These are phyloP conservation scores for Gossypium trilobum DNA, from an alignment of 441 rosid species.

Conservation along the genomic window DNA sequence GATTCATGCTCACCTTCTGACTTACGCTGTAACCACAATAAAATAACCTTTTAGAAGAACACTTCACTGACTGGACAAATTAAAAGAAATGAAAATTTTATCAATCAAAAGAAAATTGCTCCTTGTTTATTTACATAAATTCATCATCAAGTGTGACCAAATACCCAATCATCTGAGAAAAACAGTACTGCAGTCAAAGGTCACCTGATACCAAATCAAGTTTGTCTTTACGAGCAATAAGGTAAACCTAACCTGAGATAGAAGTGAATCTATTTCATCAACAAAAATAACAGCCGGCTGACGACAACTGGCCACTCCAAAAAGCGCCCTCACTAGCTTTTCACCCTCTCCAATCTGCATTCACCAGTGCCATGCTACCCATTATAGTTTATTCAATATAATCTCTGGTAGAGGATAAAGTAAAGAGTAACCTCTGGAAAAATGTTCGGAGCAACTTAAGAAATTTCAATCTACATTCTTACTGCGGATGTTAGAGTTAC, in stretches of 20 bases:
- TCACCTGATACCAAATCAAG: background rate
- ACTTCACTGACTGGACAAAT: background rate
- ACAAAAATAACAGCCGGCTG: slow-evolving; percentile 98
- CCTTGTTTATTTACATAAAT: background rate
- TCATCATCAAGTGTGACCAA: background rate
- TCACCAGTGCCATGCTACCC: background rate
- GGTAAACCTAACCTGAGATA: slow-evolving; percentile 61
- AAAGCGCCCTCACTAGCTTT: slow-evolving; percentile 93
- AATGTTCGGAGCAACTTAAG: background rate
- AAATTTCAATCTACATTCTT: background rate
- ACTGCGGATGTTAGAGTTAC: background rate
- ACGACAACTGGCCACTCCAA: slow-evolving; percentile 93
- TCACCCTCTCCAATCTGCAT: slow-evolving; percentile 94
- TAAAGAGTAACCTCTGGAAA: slow-evolving; percentile 1
- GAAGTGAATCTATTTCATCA: slow-evolving; percentile 88
- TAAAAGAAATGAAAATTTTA: background rate
- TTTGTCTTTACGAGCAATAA: slow-evolving; percentile 9
- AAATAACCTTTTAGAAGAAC: slow-evolving; percentile 15
- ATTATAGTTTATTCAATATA: background rate
- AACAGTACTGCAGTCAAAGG: slow-evolving; percentile 16
- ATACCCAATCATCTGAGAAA: background rate
- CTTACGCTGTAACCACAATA: slow-evolving; percentile 55
- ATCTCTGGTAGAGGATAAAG: background rate
- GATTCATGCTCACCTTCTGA: slow-evolving; percentile 97
- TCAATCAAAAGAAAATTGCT: background rate